Conservation (phyloP, 306 rosid genomes). For the Carpinus fangiana region DNA sequence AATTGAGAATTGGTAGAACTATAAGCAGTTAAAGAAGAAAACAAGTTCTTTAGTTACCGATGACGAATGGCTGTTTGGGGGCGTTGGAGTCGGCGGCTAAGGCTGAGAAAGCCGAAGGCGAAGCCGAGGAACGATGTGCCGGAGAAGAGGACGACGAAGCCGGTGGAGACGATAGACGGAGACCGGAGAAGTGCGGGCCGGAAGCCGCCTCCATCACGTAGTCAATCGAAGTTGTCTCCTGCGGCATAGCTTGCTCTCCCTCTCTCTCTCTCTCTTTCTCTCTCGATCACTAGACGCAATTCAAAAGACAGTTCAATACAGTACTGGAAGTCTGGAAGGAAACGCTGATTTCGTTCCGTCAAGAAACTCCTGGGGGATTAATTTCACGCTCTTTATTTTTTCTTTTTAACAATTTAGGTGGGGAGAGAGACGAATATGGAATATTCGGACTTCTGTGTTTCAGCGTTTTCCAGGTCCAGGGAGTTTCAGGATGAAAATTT, state of each 20-base stretch:
- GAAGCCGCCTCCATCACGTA: conserved; percentile 92
- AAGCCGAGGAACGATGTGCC: conserved; percentile 32
- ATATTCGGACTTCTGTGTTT: not conserved
- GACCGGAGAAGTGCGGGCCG: conserved; percentile 94
- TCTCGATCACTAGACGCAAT: not conserved
- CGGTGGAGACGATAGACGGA: conserved; percentile 49
- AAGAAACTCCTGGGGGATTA: not conserved
- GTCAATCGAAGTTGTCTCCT: conserved; percentile 70
- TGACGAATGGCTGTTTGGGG: conserved; percentile 74
- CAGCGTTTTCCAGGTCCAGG: no score
- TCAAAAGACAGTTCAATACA: not conserved
- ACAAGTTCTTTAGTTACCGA: conserved; percentile 41
- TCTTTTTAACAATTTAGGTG: not conserved
- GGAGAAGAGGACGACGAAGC: conserved; percentile 50
- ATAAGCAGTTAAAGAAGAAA: not conserved
- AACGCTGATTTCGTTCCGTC: not conserved
- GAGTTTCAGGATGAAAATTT: no score
- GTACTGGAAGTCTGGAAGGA: not conserved
- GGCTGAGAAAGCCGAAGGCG: conserved; percentile 32
- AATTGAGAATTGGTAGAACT: not conserved
- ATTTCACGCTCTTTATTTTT: not conserved
- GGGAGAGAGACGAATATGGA: not conserved
- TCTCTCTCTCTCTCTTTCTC: not conserved
- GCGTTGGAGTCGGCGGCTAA: conserved; percentile 42
- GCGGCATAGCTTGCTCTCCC: conserved; percentile 48